Conservation (phyloP, 2,329 filamentous ascomycete genomes). For the Byssoonygena ceratinophila region DNA sequence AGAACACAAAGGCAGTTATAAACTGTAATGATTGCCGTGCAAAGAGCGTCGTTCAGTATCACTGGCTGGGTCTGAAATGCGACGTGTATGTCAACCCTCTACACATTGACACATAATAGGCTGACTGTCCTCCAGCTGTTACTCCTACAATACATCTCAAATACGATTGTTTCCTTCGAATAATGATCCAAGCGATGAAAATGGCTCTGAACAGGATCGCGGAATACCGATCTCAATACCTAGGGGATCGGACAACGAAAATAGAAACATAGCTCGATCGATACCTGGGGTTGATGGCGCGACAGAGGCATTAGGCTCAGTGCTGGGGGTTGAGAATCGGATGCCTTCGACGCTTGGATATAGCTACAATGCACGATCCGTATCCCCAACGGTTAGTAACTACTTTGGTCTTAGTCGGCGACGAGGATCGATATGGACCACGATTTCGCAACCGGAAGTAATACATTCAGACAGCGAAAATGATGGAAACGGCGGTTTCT, state of each 20-base stretch:
- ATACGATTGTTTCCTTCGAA: slow-evolving; percentile 26
- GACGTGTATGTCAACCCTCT: slow-evolving; percentile 37
- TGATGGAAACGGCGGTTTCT: slow-evolving; percentile 3
- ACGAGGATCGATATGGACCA: slow-evolving; percentile 10
- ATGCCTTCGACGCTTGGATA: background rate
- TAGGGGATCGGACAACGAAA: background rate
- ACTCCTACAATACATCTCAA: slow-evolving; percentile 40
- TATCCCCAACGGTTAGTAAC: slow-evolving; percentile 13
- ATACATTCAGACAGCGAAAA: slow-evolving; percentile 11
- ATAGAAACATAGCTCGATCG: background rate
- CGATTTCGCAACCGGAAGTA: slow-evolving; percentile 2
- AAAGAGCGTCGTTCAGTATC: slow-evolving; percentile 75
- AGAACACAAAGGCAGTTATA: slow-evolving; percentile 67
- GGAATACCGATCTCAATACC: slow-evolving; percentile 19
- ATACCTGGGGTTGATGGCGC: slow-evolving; percentile 1
- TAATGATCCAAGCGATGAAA: background rate
- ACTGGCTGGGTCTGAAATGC: slow-evolving; percentile 92
- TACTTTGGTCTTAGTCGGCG: slow-evolving; percentile 14
- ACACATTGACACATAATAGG: background rate
- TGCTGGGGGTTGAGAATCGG: background rate
- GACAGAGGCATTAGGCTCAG: background rate
- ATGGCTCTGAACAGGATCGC: slow-evolving; percentile 18
- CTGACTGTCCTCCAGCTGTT: slow-evolving; percentile 29
- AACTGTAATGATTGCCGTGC: slow-evolving; percentile 92
- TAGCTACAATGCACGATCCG: slow-evolving; percentile 6